Evolutionary conservation across 2,329 filamentous ascomycete species (phyloP).

Genomic region (Diaporthe sp.): DNA sequence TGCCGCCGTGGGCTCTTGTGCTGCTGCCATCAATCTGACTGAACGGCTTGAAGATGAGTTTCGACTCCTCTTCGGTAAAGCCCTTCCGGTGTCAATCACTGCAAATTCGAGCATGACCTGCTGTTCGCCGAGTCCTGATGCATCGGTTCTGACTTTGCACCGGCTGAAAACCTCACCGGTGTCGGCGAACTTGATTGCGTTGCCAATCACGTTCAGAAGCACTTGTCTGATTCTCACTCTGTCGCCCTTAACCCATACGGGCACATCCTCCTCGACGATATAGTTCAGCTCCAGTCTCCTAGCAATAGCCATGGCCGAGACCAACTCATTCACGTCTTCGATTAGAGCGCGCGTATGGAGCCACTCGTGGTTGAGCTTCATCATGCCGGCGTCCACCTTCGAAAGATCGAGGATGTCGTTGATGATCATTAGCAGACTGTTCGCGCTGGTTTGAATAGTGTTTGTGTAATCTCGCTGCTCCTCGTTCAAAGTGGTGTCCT

Average conservation of each 20-base stretch:
- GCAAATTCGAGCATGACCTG: constrained; percentile 89
- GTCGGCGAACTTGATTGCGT: constrained; percentile 96
- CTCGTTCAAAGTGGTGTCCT: constrained; percentile 87
- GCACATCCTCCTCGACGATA: constrained; percentile 88
- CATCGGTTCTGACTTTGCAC: constrained; percentile 69
- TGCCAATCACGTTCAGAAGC: constrained; percentile 93
- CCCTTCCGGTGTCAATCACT: constrained; percentile 91
- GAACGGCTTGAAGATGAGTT: constrained; percentile 96
- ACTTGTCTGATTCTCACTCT: constrained; percentile 94
- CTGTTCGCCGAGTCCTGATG: constrained; percentile 52
- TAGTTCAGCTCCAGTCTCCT: constrained; percentile 97
- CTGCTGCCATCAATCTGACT: constrained; percentile 96
- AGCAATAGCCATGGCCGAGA: constrained; percentile 93
- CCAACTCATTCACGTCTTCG: constrained; percentile 95
- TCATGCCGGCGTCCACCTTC: constrained; percentile 97
- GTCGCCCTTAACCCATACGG: constrained; percentile 94
- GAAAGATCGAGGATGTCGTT: constrained; percentile 97
- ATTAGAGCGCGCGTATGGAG: constrained; percentile 94
- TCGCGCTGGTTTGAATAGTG: constrained; percentile 94
- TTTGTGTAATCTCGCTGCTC: constrained; percentile 96
- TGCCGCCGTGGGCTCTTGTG: constrained; percentile 94
- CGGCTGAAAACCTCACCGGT: constrained; percentile 92
- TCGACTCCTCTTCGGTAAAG: constrained; percentile 88
- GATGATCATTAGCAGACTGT: constrained; percentile 92
- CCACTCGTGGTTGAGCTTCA: constrained; percentile 93